Percentiles rank a stretch among this genome's conserved stretches.
Conservation (phyloP, 768 basidiomycete genomes). For the Tulasnella sp. region DNA sequence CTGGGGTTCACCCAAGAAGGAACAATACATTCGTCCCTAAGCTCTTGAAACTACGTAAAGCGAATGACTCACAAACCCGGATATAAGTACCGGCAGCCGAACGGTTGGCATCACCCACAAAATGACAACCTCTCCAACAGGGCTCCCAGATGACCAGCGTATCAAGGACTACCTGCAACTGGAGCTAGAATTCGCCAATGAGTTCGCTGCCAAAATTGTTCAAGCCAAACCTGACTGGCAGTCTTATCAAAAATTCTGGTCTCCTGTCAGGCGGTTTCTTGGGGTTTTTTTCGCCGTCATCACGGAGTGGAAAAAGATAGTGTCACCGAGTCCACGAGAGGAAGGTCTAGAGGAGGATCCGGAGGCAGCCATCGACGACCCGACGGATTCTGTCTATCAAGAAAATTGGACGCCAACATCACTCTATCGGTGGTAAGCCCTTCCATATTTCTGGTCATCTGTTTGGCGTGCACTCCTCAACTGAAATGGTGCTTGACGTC, state of each 20-base stretch:
- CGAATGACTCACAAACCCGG: too few species aligned
- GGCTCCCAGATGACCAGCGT: not conserved
- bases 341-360: not conserved
- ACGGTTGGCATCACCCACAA: not conserved
- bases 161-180: not conserved
- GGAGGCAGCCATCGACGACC: not conserved
- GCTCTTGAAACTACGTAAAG: too few species aligned
- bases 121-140: not conserved
- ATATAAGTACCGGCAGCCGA: too few species aligned
- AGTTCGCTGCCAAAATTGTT: not conserved
- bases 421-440: not conserved
- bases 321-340: not conserved
- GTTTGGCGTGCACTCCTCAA: not conserved
- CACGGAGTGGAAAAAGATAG: not conserved
- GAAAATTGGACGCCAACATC: not conserved
- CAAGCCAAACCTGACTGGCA: not conserved
- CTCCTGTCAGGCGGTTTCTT: not conserved
- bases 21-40: too few species aligned
- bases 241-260: accelerated
- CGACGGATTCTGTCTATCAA: not conserved
- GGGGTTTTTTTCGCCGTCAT: not conserved
- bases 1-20: too few species aligned
- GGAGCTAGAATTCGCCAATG: not conserved
- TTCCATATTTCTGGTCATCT: too few species aligned
- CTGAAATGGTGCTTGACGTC: not conserved